A percentile compares a stretch with the other conserved stretches of the same genome.
These are phyloP conservation scores for Vaccinium myrtillus DNA, from an alignment of 148 eudicot species.

Conservation along the genomic window DNA sequence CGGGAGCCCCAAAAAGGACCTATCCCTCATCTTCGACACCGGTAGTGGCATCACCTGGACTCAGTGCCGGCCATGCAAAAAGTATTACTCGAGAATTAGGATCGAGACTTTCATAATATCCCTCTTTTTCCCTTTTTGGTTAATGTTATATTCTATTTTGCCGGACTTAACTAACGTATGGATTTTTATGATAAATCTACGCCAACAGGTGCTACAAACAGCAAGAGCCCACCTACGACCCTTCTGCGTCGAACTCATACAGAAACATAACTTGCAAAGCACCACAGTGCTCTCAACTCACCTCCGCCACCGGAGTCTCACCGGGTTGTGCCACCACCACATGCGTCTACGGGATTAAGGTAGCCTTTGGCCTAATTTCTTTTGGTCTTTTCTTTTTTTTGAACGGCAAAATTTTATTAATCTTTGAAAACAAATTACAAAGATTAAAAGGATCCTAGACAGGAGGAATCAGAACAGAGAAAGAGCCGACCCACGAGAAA, in stretches of 20 bases:
- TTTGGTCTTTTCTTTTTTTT: too few species aligned
- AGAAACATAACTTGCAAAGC: constrained; percentile 55
- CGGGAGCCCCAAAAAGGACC: constrained; percentile 57
- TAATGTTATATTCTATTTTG: too few species aligned
- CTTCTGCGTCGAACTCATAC: constrained; percentile 26
- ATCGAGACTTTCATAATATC: not conserved
- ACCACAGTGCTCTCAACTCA: constrained; percentile 38
- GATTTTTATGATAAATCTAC: too few species aligned
- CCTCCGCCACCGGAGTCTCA: not conserved
- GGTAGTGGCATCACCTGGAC: constrained; percentile 49
- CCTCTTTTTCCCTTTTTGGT: not conserved
- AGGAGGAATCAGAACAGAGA: too few species aligned
- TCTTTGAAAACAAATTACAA: too few species aligned
- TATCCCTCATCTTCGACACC: constrained; percentile 64
- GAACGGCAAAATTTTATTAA: too few species aligned
- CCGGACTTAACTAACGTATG: too few species aligned
- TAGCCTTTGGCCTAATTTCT: not conserved
- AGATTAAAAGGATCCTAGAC: too few species aligned
- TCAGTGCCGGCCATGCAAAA: constrained; percentile 64
- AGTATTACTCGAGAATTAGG: not conserved
- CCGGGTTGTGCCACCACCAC: constrained; percentile 19
- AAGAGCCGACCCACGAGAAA: too few species aligned
- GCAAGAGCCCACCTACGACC: not conserved
- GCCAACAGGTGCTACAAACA: constrained; percentile 17
- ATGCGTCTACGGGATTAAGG: constrained; percentile 26